Base-by-base conservation (phyloP, 139 green algal genomes). In the Chlamydomonas applanata region DNA sequence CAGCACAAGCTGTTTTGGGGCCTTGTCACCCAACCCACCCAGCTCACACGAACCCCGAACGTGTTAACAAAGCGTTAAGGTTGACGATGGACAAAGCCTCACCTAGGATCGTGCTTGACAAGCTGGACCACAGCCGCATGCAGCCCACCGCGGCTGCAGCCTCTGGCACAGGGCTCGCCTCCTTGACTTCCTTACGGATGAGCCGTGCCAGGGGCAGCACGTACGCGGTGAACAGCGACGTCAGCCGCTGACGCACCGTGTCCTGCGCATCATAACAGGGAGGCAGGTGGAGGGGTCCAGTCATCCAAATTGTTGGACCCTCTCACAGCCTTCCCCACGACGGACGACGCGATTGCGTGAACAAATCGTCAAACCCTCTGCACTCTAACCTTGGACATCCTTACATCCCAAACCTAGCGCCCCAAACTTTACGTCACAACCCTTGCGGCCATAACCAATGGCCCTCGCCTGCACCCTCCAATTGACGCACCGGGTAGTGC, bases 131-230 rank as follows among this genome's bases (percentile, higher is more conserved):
- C 33, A 83, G 27, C 30, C 72, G 59, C 72, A 79, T 83, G 53
- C 74, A 73, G 3, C 63, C 56, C 20, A 59, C 57, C 1, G 78
- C 64, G n/a, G 74, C 67, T 33, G 61, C 60, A 7, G 34, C 66
- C 17, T 83, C 66, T 30, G 69, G 67, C 17, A 89, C 91, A 4
- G 81, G 68, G 1, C 89, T 79, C 1, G 84, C 90, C 74, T 96
- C 90, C 45, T 77, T 74, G 20, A 93, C 73, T 40, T 85, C 63
- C 65, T 88, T 90, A 25, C 88, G 80, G 40, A 96, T 76, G 34
- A 93, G 79, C 1, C 71, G 67, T 33, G 11, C 19, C 44, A 75
- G 33, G 22, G 73, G 73, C 13, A 33, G 24, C 3, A 30, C 63
- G 63, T 62, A 74, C 33, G 49, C 46, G 4, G 25, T 54, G 25